Conservation (phyloP, 345 rosid genomes). For the Corchorus capsularis region DNA sequence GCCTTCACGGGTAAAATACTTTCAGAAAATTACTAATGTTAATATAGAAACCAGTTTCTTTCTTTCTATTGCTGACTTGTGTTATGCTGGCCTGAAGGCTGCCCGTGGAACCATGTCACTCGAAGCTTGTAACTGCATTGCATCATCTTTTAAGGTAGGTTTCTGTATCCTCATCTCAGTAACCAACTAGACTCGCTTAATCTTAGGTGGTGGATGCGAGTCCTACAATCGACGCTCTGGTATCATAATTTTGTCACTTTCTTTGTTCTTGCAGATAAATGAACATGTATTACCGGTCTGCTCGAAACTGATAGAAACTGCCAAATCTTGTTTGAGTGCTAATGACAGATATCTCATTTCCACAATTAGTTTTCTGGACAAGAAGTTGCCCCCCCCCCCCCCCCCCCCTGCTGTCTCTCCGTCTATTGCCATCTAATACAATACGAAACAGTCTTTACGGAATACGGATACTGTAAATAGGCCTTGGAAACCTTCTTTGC, state of each 20-base stretch:
- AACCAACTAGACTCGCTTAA: neutral
- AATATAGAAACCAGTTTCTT: neutral
- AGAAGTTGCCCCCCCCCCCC: constrained; percentile 33
- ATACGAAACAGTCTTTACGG: neutral
- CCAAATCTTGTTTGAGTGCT: constrained; percentile 45
- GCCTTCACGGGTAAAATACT: constrained; percentile 52
- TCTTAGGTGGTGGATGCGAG: neutral
- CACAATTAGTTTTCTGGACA: constrained; percentile 47
- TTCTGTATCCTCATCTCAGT: neutral
- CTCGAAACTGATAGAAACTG: constrained; percentile 65
- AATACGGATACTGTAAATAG: constrained; percentile 8
- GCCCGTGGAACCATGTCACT: constrained; percentile 79
- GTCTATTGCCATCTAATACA: constrained; percentile 12
- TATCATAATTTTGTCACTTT: too few species aligned
- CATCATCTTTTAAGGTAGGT: constrained; percentile 63
- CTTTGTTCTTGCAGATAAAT: constrained; percentile 48
- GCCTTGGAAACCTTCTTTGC: neutral
- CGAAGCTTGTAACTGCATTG: constrained; percentile 88
- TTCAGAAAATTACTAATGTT: neutral
- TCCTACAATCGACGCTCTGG: too few species aligned
- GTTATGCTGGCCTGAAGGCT: constrained; percentile 45
- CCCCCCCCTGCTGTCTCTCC: constrained; percentile 26
- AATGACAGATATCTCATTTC: constrained; percentile 54
- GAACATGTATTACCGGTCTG: constrained; percentile 46
- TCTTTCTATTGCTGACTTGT: constrained; percentile 24